phyloP scores from a whole-genome alignment of 257 asterid species.

The Solanum habrochaites region DNA sequence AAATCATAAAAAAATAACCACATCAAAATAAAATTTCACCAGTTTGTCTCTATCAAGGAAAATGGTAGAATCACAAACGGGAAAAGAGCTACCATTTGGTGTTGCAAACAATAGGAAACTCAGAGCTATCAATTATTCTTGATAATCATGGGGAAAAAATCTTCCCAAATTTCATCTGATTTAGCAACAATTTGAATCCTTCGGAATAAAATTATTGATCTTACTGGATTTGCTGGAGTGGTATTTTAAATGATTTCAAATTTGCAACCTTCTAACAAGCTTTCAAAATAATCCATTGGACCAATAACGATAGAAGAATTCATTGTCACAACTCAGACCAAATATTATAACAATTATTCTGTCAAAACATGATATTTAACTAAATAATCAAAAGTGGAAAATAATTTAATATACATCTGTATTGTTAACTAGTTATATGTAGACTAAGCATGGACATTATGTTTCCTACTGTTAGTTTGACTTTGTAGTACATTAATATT shows the following conservation, averaged over 20 bases:
- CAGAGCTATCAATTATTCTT: too few species aligned
- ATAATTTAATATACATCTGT: not conserved
- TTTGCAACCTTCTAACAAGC: not conserved
- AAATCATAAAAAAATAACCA: too few species aligned
- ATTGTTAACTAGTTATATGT: too few species aligned
- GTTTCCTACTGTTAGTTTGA: too few species aligned
- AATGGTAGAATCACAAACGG: too few species aligned
- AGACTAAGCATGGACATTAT: too few species aligned
- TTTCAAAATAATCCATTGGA: not conserved
- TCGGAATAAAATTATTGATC: not conserved
- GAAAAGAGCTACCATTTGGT: too few species aligned
- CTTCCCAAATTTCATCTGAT: constrained; percentile 18
- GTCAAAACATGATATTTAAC: not conserved
- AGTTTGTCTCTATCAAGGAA: not conserved
- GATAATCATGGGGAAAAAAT: not conserved
- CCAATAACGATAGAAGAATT: not conserved
- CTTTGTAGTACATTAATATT: too few species aligned
- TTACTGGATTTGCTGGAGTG: not conserved
- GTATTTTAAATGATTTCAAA: not conserved
- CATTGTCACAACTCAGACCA: not conserved
- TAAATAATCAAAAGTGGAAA: not conserved
- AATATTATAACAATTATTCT: not conserved
- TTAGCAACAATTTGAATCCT: constrained; percentile 8
- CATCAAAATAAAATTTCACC: not conserved
- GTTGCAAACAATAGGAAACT: too few species aligned